Evolutionary conservation across 352 stramenopile species (phyloP).

Genomic region (Phytophthora brassicae): DNA sequence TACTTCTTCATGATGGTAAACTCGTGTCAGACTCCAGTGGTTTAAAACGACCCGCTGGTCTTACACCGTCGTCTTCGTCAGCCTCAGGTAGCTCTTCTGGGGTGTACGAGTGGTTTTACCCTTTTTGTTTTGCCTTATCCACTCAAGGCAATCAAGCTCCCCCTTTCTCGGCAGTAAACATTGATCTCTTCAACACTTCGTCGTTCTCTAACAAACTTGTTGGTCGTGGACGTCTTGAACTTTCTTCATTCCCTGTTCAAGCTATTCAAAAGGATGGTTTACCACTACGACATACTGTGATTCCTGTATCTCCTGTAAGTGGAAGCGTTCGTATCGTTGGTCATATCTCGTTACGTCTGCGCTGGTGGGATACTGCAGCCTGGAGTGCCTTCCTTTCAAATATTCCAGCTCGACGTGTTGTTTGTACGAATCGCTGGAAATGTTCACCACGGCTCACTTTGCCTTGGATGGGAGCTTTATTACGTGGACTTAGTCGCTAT

Average conservation of each 20-base stretch:
- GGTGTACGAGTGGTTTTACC: conserved; percentile 41
- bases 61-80: conserved; percentile 28
- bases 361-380: conserved; percentile 47
- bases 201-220: conserved; percentile 10
- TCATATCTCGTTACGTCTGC: conserved; percentile 32
- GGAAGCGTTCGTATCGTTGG: conserved; percentile 19
- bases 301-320: conserved; percentile 19
- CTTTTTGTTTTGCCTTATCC: conserved; percentile 23
- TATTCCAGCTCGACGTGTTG: conserved; percentile 42
- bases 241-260: conserved; percentile 11
- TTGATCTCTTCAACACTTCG: conserved; percentile 34
- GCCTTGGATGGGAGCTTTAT: conserved; percentile 66
- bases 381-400: conserved; percentile 47
- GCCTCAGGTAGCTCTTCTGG: conserved; percentile 5
- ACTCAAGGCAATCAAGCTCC: not conserved
- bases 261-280: conserved; percentile 23
- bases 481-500: conserved; percentile 70
- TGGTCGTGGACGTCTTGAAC: conserved; percentile 25
- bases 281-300: conserved; percentile 26
- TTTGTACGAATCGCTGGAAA: conserved; percentile 67
- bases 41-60: conserved; percentile 1
- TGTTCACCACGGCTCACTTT: conserved; percentile 30
- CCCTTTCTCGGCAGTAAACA: conserved; percentile 10
- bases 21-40: not conserved
- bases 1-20: conserved; percentile 17